A percentile compares a stretch with the other conserved stretches of the same genome.
These are phyloP conservation scores for Passiflora organensis DNA, from an alignment of 345 rosid species.

Conservation along the genomic window DNA sequence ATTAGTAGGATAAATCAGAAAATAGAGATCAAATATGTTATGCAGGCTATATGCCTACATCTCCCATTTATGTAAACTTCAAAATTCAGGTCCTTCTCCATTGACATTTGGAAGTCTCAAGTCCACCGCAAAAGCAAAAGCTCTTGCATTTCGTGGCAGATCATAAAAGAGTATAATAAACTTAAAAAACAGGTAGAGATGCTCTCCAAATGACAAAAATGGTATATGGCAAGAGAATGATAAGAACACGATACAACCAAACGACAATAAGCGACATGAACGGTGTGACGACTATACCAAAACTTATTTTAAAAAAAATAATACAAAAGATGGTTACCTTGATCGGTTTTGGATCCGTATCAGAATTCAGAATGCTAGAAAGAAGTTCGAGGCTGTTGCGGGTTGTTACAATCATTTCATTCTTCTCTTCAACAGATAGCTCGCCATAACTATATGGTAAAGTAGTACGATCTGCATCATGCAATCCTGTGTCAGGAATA, in stretches of 20 bases:
- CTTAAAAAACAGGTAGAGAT: not conserved
- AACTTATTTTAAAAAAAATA: not conserved
- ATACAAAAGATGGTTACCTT: slow-evolving; percentile 37
- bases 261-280: too few species aligned
- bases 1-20: not conserved
- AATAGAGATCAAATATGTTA: too few species aligned
- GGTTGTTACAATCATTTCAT: slow-evolving; percentile 50
- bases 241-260: not conserved
- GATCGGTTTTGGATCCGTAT: slow-evolving; percentile 42
- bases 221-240: not conserved
- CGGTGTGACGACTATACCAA: too few species aligned
- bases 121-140: not conserved
- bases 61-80: not conserved
- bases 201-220: not conserved
- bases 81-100: not conserved
- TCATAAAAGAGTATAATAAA: not conserved
- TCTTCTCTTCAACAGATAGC: slow-evolving; percentile 52
- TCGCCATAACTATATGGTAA: slow-evolving; percentile 32
- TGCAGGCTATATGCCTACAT: too few species aligned
- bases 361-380: slow-evolving; percentile 61
- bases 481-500: slow-evolving; percentile 31
- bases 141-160: not conserved
- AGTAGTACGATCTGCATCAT: slow-evolving; percentile 21
- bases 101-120: not conserved
- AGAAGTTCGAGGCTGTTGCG: slow-evolving; percentile 74